phyloP scores from a whole-genome alignment of 2,329 filamentous ascomycete species.

The Gaeumannomyces tritici region DNA sequence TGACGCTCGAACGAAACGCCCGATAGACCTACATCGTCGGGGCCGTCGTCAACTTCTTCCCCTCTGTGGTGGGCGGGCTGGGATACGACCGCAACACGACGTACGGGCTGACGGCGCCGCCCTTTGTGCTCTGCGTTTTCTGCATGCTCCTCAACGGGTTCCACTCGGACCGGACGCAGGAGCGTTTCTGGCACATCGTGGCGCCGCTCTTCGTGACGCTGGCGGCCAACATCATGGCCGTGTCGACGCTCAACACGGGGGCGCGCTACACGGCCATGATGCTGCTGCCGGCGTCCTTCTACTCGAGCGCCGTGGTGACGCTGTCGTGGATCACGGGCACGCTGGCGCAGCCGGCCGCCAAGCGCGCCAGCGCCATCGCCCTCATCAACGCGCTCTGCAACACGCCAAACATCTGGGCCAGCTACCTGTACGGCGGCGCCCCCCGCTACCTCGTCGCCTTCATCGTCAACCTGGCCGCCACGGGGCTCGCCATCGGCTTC shows the following conservation, averaged over 20 bases:
- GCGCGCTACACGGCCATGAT: slow-evolving; percentile 22
- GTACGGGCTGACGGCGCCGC: slow-evolving; percentile 15
- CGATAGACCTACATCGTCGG: slow-evolving; percentile 17
- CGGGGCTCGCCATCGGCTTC: slow-evolving; percentile 16
- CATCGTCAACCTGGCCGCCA: slow-evolving; percentile 17
- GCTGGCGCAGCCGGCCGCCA: slow-evolving; percentile 14
- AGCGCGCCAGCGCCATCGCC: slow-evolving; percentile 18
- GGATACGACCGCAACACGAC: slow-evolving; percentile 26
- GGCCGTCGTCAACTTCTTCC: slow-evolving; percentile 19
- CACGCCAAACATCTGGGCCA: slow-evolving; percentile 19
- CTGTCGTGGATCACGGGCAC: slow-evolving; percentile 19
- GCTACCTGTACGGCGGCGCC: slow-evolving; percentile 16
- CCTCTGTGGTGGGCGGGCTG: slow-evolving; percentile 30
- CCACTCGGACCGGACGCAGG: slow-evolving; percentile 18
- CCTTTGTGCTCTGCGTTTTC: slow-evolving; percentile 19
- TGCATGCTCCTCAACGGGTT: slow-evolving; percentile 21
- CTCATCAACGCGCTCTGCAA: slow-evolving; percentile 19
- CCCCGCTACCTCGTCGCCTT: slow-evolving; percentile 17
- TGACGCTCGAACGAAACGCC: background rate
- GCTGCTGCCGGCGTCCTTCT: slow-evolving; percentile 17
- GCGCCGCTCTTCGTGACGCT: slow-evolving; percentile 16
- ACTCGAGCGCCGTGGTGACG: slow-evolving; percentile 15
- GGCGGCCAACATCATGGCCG: slow-evolving; percentile 19
- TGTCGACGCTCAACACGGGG: slow-evolving; percentile 16
- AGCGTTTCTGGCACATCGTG: slow-evolving; percentile 17